Percentiles rank a stretch among this genome's conserved stretches.
Evolutionary conservation across 2,329 filamentous ascomycete genomes (phyloP).

Genomic region (Penicillium sp.): DNA sequence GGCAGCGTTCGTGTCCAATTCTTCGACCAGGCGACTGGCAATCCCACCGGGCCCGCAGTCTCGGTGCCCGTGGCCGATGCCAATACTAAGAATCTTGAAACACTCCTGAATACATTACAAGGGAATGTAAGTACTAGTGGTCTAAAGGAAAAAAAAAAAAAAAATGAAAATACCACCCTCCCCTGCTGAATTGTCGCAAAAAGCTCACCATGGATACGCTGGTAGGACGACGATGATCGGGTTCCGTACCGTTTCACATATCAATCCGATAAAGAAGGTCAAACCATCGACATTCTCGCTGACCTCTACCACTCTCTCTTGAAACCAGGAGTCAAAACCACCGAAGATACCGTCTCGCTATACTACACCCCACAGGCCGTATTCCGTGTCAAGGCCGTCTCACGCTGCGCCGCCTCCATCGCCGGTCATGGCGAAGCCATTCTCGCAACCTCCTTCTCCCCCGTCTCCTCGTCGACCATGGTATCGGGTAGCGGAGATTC

Average conservation of each 20-base stretch:
- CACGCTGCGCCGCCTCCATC: slow-evolving; percentile 84
- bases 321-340: slow-evolving; percentile 56
- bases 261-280: slow-evolving; percentile 46
- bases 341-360: slow-evolving; percentile 66
- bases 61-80: slow-evolving; percentile 82
- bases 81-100: slow-evolving; percentile 84
- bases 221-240: slow-evolving; percentile 60
- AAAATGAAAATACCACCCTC: too few species aligned
- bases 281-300: slow-evolving; percentile 50
- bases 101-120: slow-evolving; percentile 82
- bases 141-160: too few species aligned
- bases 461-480: slow-evolving; percentile 73
- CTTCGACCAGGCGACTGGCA: slow-evolving; percentile 74
- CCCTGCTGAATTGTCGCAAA: too few species aligned
- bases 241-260: slow-evolving; percentile 71
- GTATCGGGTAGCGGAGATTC: slow-evolving; percentile 90
- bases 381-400: slow-evolving; percentile 90
- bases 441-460: slow-evolving; percentile 82
- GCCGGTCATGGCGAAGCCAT: slow-evolving; percentile 92
- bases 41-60: slow-evolving; percentile 71
- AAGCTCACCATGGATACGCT: not conserved
- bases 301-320: slow-evolving; percentile 58
- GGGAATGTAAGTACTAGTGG: slow-evolving; percentile 71
- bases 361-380: slow-evolving; percentile 83
- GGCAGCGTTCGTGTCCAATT: slow-evolving; percentile 87